Percentiles rank a stretch among this genome's conserved stretches.
phyloP scores from a whole-genome alignment of 2,329 filamentous ascomycete species.

The Colletotrichum siamense region DNA sequence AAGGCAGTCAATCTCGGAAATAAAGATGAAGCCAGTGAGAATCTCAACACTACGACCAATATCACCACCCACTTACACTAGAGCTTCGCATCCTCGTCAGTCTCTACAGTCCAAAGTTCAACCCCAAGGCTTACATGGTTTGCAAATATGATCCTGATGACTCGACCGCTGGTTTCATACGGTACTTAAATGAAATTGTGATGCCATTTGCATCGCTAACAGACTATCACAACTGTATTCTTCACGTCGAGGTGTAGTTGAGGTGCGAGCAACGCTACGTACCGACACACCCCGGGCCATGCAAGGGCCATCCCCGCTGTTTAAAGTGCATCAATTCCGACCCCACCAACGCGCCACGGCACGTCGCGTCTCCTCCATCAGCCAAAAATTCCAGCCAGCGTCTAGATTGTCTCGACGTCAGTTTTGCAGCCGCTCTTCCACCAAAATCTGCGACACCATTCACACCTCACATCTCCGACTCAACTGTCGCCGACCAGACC shows the following conservation, averaged over 20 bases:
- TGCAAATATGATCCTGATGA: background rate
- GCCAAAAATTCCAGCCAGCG: background rate
- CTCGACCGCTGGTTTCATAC: background rate
- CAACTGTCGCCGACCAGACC: background rate
- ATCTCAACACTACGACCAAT: background rate
- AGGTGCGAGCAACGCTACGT: background rate
- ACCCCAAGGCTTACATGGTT: background rate
- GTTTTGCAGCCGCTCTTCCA: background rate
- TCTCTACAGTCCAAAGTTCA: background rate
- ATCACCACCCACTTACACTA: background rate
- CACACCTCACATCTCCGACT: background rate
- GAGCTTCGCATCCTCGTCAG: background rate
- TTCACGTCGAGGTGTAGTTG: background rate
- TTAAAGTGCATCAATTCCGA: background rate
- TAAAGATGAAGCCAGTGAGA: background rate
- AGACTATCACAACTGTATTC: background rate
- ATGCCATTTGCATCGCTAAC: background rate
- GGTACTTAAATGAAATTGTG: background rate
- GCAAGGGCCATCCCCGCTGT: slow-evolving; percentile 1
- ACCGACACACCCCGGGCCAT: background rate
- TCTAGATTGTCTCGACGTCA: background rate
- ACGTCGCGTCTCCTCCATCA: slow-evolving; percentile 4
- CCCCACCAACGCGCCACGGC: slow-evolving; percentile 13
- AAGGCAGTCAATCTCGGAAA: background rate
- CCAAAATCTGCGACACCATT: background rate